Evolutionary conservation across 2,329 filamentous ascomycete genomes (phyloP).

Genomic region (Nemania diffusa): DNA sequence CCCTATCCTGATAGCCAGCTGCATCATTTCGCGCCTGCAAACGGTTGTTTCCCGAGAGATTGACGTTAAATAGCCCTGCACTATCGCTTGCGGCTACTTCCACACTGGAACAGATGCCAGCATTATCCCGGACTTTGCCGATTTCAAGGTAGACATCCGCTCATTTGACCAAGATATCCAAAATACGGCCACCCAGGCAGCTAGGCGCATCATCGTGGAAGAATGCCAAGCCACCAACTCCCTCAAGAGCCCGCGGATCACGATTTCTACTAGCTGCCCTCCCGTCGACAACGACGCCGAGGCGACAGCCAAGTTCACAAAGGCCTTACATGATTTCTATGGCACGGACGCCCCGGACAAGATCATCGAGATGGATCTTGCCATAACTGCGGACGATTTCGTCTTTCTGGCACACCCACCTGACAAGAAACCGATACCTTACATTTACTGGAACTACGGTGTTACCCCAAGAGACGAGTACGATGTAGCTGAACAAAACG

Average conservation of each 20-base stretch:
- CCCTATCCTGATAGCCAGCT: background rate
- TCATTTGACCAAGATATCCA: background rate
- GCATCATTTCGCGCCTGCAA: background rate
- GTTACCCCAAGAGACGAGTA: background rate
- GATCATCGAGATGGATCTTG: constrained; percentile 1
- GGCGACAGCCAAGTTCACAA: background rate
- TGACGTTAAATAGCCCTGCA: background rate
- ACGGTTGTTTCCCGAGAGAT: background rate
- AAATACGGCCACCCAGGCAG: background rate
- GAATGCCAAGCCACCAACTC: background rate
- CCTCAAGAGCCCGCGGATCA: background rate
- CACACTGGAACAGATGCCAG: background rate
- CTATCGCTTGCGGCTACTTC: background rate
- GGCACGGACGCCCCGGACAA: background rate
- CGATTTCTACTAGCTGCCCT: background rate
- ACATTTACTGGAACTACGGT: constrained; percentile 2
- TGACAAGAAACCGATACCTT: background rate
- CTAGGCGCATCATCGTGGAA: background rate
- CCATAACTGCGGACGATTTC: constrained; percentile 6
- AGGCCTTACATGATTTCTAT: background rate
- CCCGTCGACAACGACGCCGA: background rate
- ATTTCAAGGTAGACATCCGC: background rate
- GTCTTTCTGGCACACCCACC: background rate
- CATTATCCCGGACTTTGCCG: background rate
- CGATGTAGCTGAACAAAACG: background rate